Percentiles rank a stretch among this genome's conserved stretches.
Evolutionary conservation across 2,329 filamentous ascomycete species (phyloP).

Genomic region (Pseudocercospora pini-densiflorae): DNA sequence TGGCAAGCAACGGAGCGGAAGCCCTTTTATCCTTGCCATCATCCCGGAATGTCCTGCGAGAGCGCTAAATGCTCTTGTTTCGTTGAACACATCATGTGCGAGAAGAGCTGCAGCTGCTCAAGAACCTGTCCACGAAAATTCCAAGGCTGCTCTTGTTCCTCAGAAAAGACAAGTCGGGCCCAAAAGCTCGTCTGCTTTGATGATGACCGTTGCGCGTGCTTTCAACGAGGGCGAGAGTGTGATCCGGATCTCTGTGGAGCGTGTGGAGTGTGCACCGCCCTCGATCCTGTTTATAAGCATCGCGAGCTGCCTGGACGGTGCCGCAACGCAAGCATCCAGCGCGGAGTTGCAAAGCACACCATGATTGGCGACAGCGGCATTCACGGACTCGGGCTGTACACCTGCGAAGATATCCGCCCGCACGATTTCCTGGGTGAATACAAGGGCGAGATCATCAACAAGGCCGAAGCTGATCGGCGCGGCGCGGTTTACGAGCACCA

Average conservation of each 20-base stretch:
- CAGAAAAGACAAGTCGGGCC: conserved; percentile 44
- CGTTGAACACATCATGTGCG: conserved; percentile 66
- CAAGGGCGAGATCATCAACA: conserved; percentile 74
- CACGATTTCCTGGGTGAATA: conserved; percentile 83
- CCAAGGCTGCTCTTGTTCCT: conserved; percentile 47
- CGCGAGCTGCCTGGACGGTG: conserved; percentile 66
- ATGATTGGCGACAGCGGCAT: conserved; percentile 73
- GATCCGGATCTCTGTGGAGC: conserved; percentile 74
- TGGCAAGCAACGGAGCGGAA: conserved; percentile 50
- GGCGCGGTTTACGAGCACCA: conserved; percentile 67
- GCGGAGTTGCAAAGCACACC: conserved; percentile 67
- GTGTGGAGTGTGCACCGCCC: conserved; percentile 71
- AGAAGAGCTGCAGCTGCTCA: conserved; percentile 73
- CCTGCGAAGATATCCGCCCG: conserved; percentile 67
- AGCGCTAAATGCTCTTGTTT: conserved; percentile 67
- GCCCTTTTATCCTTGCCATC: conserved; percentile 68
- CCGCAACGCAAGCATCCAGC: conserved; percentile 73
- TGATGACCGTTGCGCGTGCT: conserved; percentile 66
- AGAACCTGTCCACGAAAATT: conserved; percentile 59
- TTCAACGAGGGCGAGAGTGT: conserved; percentile 75
- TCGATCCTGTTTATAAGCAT: conserved; percentile 70
- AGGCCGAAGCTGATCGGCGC: conserved; percentile 70
- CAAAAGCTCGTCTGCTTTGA: conserved; percentile 43
- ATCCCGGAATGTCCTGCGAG: conserved; percentile 67
- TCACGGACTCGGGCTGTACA: conserved; percentile 76